Percentiles rank a stretch among this genome's conserved stretches.
These are phyloP conservation scores for Phytophthora meadii DNA, from an alignment of 352 stramenopile species.

Conservation along the genomic window DNA sequence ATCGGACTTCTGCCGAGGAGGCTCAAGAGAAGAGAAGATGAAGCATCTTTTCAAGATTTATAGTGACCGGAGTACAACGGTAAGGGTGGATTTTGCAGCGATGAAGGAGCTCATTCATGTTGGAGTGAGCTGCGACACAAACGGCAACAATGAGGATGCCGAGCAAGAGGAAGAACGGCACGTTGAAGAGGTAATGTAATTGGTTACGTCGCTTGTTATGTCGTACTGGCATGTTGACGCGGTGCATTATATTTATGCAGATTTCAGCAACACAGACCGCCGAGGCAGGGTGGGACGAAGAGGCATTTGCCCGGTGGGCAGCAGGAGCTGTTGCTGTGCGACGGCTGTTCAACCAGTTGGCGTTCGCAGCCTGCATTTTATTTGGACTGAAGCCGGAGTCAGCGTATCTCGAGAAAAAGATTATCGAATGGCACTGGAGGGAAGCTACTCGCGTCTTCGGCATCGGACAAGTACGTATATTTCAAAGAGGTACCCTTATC, in stretches of 20 bases:
- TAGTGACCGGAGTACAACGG: conserved; percentile 37
- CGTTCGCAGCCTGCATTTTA: conserved; percentile 75
- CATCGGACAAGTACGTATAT: conserved; percentile 58
- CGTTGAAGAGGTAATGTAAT: conserved; percentile 45
- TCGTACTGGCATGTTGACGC: neutral
- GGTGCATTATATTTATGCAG: conserved; percentile 17
- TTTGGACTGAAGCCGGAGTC: conserved; percentile 83
- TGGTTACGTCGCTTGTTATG: neutral
- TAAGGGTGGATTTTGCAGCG: conserved; percentile 40
- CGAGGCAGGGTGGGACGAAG: conserved; percentile 48
- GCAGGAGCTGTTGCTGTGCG: conserved; percentile 42
- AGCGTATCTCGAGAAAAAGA: conserved; percentile 67
- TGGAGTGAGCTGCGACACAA: conserved; percentile 33
- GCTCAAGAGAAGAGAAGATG: conserved; percentile 46
- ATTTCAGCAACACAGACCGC: conserved; percentile 49
- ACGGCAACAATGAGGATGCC: conserved; percentile 26
- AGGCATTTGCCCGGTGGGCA: conserved; percentile 64
- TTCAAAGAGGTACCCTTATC: neutral
- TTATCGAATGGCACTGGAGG: conserved; percentile 79
- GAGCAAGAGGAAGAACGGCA: conserved; percentile 47
- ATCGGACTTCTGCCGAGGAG: conserved; percentile 74
- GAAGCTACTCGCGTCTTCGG: conserved; percentile 50
- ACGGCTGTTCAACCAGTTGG: conserved; percentile 73
- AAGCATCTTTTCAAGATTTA: conserved; percentile 69
- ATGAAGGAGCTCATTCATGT: conserved; percentile 58